phyloP scores from a whole-genome alignment of 345 rosid species.

The Lepidium sativum region DNA sequence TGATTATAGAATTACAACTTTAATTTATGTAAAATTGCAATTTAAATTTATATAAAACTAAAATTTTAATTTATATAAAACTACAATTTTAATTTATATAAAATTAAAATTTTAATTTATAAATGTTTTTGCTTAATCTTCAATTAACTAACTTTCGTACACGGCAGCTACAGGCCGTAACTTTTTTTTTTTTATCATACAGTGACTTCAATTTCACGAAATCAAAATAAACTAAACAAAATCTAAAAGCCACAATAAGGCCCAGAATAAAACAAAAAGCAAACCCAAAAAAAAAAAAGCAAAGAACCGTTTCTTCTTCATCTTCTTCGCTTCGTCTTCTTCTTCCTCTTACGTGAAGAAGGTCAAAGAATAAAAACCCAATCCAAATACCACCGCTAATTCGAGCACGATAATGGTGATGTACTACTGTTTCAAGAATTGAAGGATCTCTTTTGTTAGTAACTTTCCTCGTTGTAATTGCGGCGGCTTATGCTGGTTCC shows the following conservation, averaged over 20 bases:
- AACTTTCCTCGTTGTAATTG: background rate
- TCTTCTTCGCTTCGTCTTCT: conserved; percentile 20
- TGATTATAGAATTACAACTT: no score
- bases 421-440: background rate
- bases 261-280: background rate
- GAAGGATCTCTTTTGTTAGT: background rate
- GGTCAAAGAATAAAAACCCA: conserved; percentile 7
- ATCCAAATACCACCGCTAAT: conserved; percentile 26
- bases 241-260: background rate
- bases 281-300: background rate
- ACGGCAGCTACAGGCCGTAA: no score
- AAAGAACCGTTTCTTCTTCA: conserved; percentile 36
- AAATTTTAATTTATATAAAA: no score
- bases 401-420: conserved; percentile 12
- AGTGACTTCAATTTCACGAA: background rate
- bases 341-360: conserved; percentile 33
- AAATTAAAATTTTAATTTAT: no score
- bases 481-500: conserved; percentile 38
- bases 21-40: no score
- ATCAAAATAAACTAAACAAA: background rate
- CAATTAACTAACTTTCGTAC: no score
- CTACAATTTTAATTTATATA: no score
- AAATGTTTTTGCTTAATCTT: no score
- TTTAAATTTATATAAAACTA: no score
- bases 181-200: background rate